phyloP scores from a whole-genome alignment of 2,329 filamentous ascomycete genomes.

The Pseudogymnoascus sp. region DNA sequence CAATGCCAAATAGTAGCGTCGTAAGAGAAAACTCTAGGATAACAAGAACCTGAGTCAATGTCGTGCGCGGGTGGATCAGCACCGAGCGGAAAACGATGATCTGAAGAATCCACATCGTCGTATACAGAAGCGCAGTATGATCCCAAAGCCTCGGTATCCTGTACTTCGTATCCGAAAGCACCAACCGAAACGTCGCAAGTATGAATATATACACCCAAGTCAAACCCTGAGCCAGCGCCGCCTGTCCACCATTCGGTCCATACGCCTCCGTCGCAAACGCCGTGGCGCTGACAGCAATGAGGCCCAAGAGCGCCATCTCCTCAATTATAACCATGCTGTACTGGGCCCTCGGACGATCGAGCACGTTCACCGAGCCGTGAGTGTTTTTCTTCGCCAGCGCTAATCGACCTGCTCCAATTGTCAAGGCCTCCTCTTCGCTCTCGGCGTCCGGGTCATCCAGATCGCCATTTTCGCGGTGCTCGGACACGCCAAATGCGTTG shows the following conservation, averaged over 20 bases:
- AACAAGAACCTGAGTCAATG: conserved; percentile 53
- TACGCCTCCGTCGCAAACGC: conserved; percentile 55
- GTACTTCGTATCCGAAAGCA: conserved; percentile 56
- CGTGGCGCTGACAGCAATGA: conserved; percentile 61
- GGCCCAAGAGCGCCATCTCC: conserved; percentile 62
- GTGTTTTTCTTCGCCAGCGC: conserved; percentile 53
- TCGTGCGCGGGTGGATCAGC: conserved; percentile 66
- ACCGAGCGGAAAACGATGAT: conserved; percentile 76
- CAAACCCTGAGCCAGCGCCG: conserved; percentile 58
- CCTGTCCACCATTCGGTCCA: conserved; percentile 48
- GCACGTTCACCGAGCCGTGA: conserved; percentile 57
- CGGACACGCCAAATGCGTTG: conserved; percentile 32
- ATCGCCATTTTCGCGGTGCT: conserved; percentile 31
- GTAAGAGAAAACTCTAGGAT: conserved; percentile 69
- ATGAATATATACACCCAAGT: conserved; percentile 76
- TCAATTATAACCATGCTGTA: conserved; percentile 64
- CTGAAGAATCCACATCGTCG: conserved; percentile 69
- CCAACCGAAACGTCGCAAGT: conserved; percentile 66
- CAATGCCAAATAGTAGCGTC: conserved; percentile 66
- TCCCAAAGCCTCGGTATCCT: conserved; percentile 75
- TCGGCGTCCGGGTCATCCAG: conserved; percentile 44
- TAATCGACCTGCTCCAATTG: conserved; percentile 50
- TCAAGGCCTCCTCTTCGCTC: conserved; percentile 44
- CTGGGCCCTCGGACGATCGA: conserved; percentile 71
- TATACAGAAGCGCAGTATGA: conserved; percentile 81